Conservation (phyloP, 768 basidiomycete genomes). For the Floccularia luteovirens region DNA sequence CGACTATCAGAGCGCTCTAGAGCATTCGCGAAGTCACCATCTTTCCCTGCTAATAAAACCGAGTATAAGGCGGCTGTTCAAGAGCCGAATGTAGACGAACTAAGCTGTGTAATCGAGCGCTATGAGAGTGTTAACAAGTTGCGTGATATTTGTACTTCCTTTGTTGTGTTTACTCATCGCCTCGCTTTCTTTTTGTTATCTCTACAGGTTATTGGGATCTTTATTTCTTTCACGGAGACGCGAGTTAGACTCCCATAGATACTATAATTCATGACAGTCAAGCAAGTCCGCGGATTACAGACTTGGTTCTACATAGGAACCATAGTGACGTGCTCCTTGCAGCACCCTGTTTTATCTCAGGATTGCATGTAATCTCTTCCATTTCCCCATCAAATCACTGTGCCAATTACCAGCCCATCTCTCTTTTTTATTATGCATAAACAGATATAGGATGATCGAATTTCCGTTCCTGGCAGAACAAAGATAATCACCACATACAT, state of each 20-base stretch:
- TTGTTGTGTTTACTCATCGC: neutral
- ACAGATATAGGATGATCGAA: too few species aligned
- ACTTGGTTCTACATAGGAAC: too few species aligned
- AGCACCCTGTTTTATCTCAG: too few species aligned
- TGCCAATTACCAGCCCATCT: too few species aligned
- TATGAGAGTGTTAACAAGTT: constrained; percentile 65
- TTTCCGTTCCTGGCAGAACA: too few species aligned
- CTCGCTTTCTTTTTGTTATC: constrained; percentile 2
- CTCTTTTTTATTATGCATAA: too few species aligned
- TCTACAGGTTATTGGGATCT: constrained; percentile 49
- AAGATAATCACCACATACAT: too few species aligned
- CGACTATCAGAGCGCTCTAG: neutral
- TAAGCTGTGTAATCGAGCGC: constrained; percentile 39
- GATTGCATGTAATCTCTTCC: too few species aligned
- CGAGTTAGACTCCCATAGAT: constrained; percentile 14
- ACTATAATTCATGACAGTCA: too few species aligned
- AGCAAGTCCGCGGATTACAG: too few species aligned
- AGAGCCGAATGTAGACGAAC: constrained; percentile 20
- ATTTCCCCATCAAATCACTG: too few species aligned
- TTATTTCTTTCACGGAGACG: constrained; percentile 58
- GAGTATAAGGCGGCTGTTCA: neutral
- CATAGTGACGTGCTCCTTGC: too few species aligned
- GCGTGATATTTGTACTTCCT: constrained; percentile 7
- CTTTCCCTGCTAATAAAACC: neutral
- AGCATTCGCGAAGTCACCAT: neutral